These are phyloP conservation scores for Kingdonia uniflora DNA, from an alignment of 164 flowering plant genomes.

Conservation along the genomic window DNA sequence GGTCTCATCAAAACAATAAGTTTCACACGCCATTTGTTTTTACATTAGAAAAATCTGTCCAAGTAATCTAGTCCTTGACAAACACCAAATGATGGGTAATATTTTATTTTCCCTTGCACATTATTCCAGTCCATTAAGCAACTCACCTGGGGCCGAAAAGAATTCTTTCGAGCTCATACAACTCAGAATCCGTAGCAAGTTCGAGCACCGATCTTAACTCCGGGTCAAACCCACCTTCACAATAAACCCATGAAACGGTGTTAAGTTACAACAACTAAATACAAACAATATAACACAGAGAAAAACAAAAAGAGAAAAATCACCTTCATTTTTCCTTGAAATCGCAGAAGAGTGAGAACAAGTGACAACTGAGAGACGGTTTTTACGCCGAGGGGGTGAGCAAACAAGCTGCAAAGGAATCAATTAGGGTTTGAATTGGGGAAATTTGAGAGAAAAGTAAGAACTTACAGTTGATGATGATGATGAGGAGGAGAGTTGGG, in stretches of 20 bases:
- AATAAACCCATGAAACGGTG: neutral
- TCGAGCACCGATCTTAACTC: slow-evolving; percentile 76
- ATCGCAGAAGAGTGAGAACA: slow-evolving; percentile 12
- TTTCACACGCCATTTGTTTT: too few species aligned
- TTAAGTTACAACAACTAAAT: neutral
- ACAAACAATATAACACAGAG: neutral
- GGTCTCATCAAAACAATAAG: too few species aligned
- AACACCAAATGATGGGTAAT: too few species aligned
- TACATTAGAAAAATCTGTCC: too few species aligned
- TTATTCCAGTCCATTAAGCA: slow-evolving; percentile 6
- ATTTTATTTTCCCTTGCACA: too few species aligned
- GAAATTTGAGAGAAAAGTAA: too few species aligned
- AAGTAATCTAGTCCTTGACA: too few species aligned
- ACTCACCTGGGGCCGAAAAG: slow-evolving; percentile 76
- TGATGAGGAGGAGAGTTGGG: neutral
- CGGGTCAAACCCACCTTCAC: slow-evolving; percentile 50
- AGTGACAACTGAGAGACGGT: slow-evolving; percentile 5
- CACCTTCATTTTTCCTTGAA: slow-evolving; percentile 21
- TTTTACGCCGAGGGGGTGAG: slow-evolving; percentile 8
- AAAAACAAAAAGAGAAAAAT: slow-evolving; percentile 8
- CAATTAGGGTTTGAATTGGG: too few species aligned
- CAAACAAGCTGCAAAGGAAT: too few species aligned
- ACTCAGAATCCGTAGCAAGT: slow-evolving; percentile 75
- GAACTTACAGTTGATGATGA: too few species aligned
- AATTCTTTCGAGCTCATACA: slow-evolving; percentile 63